Conservation (phyloP, 208 protist genomes). For the Leishmania braziliensis region DNA sequence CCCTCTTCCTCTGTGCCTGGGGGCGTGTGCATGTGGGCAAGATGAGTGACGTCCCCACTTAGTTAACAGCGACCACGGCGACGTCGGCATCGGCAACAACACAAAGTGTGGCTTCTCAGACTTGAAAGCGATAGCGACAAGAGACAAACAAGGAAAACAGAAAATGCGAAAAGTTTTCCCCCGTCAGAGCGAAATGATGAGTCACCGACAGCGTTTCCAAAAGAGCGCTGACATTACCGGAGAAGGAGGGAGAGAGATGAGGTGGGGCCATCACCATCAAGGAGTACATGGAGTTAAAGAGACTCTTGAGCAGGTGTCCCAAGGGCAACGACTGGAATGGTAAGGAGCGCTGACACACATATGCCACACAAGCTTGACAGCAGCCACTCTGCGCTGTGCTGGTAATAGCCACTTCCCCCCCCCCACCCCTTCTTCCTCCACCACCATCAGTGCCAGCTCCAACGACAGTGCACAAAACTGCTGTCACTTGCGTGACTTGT, state of each 20-base stretch:
- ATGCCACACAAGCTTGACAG: not conserved
- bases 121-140: not conserved
- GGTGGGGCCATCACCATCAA: not conserved
- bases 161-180: not conserved
- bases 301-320: not conserved
- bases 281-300: not conserved
- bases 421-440: not conserved
- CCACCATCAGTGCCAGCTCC: not conserved
- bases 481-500: slow-evolving; percentile 78
- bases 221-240: not conserved
- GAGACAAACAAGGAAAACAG: not conserved
- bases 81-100: not conserved
- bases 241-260: slow-evolving; percentile 11
- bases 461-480: not conserved
- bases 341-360: not conserved
- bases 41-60: not conserved
- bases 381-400: not conserved
- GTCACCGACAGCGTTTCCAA: not conserved
- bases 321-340: not conserved
- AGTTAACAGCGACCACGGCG: not conserved
- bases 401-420: not conserved
- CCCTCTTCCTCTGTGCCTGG: not conserved
- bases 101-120: not conserved
- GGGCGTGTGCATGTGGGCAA: not conserved
- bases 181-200: not conserved